Base-by-base conservation (phyloP, 169 alveolate genomes). In the Plasmodium billcollinsi region DNA sequence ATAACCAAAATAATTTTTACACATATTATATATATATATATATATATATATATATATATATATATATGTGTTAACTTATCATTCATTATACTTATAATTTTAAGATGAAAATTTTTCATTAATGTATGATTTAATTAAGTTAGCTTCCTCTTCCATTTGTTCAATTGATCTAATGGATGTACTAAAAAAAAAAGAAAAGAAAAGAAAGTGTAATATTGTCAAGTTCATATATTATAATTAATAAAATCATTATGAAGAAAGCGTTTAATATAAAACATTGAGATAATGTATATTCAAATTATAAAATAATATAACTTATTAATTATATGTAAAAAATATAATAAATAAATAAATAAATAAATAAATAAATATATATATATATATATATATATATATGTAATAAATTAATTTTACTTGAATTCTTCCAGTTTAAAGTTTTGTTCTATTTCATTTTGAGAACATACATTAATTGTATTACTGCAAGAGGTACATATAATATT, bases 61-160 rank as follows among this genome's bases (percentile, higher is more conserved):
- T 39, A 39, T 7, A 39, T 39, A 1, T 39, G 47, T 39, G 47
- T 39, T 39, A 39, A 39, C 11, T 39, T 39, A 6, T 39, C 47
- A 39, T 39, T 5, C 9, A 5, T 39, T 39, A 39, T 39, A 3
- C 11, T 62, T 24, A 15, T 24, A 62, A n/a, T 29, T 26, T 66
- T 66, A 33, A 24, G 52, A 26, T n/a, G 78, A 50, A 33, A 65
- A 66, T 12, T 47, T 78, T 18, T 14, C n/a, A 12, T 83, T 73
- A 21, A 83, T 83, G 56, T 54, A 83, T 9, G 91, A 67, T 62
- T 43, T 83, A 56, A 83, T 83, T 61, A 72, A 43, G 33, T 26
- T 43, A 21, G 78, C 91, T 39, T 83, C 91, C 43, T 43, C 52
- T 69, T 83, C 91, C 91, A 83, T 83, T 83, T 83, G 74, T 21